Base-by-base conservation (phyloP, 306 rosid genomes). In the Dicorynia guianensis region DNA sequence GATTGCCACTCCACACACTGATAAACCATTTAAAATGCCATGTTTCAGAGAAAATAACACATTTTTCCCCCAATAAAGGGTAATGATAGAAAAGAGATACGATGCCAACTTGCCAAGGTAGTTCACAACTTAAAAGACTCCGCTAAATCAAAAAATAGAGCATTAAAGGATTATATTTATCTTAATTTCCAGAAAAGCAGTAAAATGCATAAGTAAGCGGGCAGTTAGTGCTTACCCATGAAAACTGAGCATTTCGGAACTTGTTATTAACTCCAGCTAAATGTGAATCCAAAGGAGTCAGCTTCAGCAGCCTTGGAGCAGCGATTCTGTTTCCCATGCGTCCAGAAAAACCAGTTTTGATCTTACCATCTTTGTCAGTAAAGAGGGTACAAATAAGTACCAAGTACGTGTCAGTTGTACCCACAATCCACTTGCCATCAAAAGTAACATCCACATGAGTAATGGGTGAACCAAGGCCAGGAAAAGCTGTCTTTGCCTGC, bases 361-460 rank as follows among this genome's bases (percentile, higher is more conserved):
- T 7, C 65, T 85, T 88, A 53, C 92, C 92, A 79, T 76, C 92
- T 75, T 88, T 88, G 71, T 85, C 92, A 47, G 79, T 74, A 63
- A 83, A 85, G 40, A 88, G 69, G 53, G 90, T 59, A 75, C 93
- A 88, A 75, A 88, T 79, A 47, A 88, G 85, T 56, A 88, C 80
- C 59, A 88, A 40, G 72, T 85, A 85, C 17, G 88, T 81, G 62
- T 85, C 85, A 9, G 88, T 85, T 14, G 93, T 88, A 59, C 90
- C 90, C 87, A 88, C 58, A 48, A 88, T 85, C 93, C 90, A 88
- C 76, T 79, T 83, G 55, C 93, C 93, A 68, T 88, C 93, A 67
- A 50, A 88, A 7, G 93, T 88, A 25, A 88, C 90, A 64, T 83
- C 90, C 62, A 88, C 93, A 66, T 88, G 90, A 11, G 93, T 83